Evolutionary conservation across 495 filamentous ascomycete species (phyloP).

Genomic region (Platismatia glauca): DNA sequence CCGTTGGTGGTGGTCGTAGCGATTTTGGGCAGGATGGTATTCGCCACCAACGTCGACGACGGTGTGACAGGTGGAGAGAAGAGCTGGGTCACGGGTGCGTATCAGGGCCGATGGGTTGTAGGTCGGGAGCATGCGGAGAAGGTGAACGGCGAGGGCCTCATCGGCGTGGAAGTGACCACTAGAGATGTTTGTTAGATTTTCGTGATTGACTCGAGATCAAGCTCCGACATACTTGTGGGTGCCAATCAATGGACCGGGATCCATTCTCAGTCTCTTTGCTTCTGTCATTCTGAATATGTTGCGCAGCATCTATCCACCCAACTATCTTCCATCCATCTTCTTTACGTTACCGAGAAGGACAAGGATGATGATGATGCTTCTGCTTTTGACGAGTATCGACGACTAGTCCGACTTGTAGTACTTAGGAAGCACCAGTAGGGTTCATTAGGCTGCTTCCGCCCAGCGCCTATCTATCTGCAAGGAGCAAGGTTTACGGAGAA

Average conservation of each 20-base stretch:
- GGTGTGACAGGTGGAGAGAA: slow-evolving; percentile 76
- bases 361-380: too few species aligned
- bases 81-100: slow-evolving; percentile 73
- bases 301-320: slow-evolving; percentile 21
- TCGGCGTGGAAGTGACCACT: slow-evolving; percentile 97
- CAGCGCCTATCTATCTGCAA: not conserved
- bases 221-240: slow-evolving; percentile 75
- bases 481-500: not conserved
- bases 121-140: slow-evolving; percentile 79
- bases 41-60: slow-evolving; percentile 93
- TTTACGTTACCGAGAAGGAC: too few species aligned
- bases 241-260: slow-evolving; percentile 55
- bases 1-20: slow-evolving; percentile 97
- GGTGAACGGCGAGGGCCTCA: slow-evolving; percentile 94
- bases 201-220: not conserved
- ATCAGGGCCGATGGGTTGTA: slow-evolving; percentile 69
- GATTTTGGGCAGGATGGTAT: slow-evolving; percentile 64
- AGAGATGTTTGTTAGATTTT: not conserved
- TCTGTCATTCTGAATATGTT: slow-evolving; percentile 48
- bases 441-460: not conserved
- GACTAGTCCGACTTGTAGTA: too few species aligned
- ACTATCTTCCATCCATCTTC: too few species aligned
- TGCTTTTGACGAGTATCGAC: too few species aligned
- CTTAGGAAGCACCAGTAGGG: not conserved
- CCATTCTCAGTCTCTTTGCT: slow-evolving; percentile 59